Base-by-base conservation (phyloP, 169 alveolate genomes). In the Babesia caballi region DNA sequence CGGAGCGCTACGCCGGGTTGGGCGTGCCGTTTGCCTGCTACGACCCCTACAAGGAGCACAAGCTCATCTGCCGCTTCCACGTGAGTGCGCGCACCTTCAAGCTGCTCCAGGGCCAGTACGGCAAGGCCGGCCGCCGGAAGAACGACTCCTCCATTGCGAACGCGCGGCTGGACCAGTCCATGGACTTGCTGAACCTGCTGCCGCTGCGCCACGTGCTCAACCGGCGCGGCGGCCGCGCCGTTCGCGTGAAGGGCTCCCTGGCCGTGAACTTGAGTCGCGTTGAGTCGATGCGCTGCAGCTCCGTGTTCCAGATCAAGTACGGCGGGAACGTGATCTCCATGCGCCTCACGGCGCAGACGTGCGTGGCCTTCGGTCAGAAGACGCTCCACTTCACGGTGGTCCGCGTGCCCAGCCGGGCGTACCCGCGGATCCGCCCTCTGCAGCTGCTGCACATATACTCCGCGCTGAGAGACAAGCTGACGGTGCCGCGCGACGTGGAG, bases 31-130 rank as follows among this genome's bases (percentile, higher is more conserved):
- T 61, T 46, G 61, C 78, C 2, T 77, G 85, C 52, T 77, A 77
- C 25, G 85, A 77, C 42, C 85, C 85, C 7, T 59, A 30, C 41
- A 77, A 77, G 67, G 85, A 77, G 42, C 85, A 77, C 14, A 77
- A 67, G 30, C 54, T 77, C 21, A 12, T 68, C 0, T 61, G 75
- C 27, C 19, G 59, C 15, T 57, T 77, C 59, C 80, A 77, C 42
- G 36, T 51, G 23, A 53, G 38, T 6, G 38, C 60, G 19, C 9
- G 35, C 32, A 30, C 60, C 9, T 63, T 63, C 51, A 49, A 33
- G 44, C 14, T 21, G 51, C 60, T 63, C n/a, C 8, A 15, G 30
- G 60, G 60, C 4, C 50, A 30, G n/a, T 4, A 44, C 23, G 46
- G 36, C 58, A 63, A 63, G 60, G 60, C 51, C 14, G 42, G 9